Evolutionary conservation across 2,329 filamentous ascomycete species (phyloP).

Genomic region (Colletotrichum lini): DNA sequence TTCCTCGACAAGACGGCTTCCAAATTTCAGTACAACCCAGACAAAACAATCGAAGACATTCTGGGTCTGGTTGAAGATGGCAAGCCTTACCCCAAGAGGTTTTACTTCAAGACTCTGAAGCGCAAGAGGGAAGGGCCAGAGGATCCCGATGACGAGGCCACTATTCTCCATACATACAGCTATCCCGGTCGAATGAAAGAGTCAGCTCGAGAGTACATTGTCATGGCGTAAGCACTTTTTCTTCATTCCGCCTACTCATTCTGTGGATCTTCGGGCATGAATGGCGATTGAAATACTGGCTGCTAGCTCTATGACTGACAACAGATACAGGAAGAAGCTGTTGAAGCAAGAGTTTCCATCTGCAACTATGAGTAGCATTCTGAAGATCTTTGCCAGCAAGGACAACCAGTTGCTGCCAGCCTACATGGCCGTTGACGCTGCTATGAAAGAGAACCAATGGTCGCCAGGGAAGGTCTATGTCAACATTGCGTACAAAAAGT

Average conservation of each 20-base stretch:
- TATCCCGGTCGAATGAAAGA: slow-evolving; percentile 10
- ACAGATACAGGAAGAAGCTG: slow-evolving; percentile 44
- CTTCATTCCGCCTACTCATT: neutral
- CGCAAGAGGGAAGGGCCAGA: slow-evolving; percentile 55
- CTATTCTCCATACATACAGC: slow-evolving; percentile 14
- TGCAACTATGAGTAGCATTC: slow-evolving; percentile 48
- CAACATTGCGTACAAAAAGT: slow-evolving; percentile 50
- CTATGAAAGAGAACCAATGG: slow-evolving; percentile 11
- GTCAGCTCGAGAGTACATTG: neutral
- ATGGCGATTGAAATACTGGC: neutral
- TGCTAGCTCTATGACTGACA: neutral
- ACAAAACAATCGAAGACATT: slow-evolving; percentile 54
- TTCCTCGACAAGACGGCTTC: slow-evolving; percentile 52
- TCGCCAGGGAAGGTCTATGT: slow-evolving; percentile 32
- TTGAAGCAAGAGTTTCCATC: slow-evolving; percentile 55
- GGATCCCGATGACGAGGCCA: slow-evolving; percentile 43
- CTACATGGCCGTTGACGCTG: slow-evolving; percentile 51
- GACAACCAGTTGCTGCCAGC: slow-evolving; percentile 52
- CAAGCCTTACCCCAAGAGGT: slow-evolving; percentile 53
- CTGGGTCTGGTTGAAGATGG: slow-evolving; percentile 58
- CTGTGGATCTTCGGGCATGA: neutral
- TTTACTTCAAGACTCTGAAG: slow-evolving; percentile 51
- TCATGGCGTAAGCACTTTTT: slow-evolving; percentile 24
- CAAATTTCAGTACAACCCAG: slow-evolving; percentile 48
- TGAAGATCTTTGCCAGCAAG: slow-evolving; percentile 44